Base-by-base conservation (phyloP, 129 eudicot species). In the Helichrysum umbraculigerum region DNA sequence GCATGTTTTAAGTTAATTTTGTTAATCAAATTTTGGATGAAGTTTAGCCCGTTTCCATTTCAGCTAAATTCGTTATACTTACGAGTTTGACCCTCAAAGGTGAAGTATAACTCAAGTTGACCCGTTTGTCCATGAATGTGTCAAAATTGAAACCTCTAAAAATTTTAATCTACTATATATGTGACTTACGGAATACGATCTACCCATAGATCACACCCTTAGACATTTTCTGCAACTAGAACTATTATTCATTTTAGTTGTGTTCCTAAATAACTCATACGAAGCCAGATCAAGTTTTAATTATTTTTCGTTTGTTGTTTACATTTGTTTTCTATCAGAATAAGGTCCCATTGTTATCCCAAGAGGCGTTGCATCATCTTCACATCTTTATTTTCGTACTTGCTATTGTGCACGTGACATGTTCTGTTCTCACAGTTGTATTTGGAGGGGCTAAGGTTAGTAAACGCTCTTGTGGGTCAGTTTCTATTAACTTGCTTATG, bases 311-410 rank as follows among this genome's bases (percentile, higher is more conserved):
- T 60, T 16, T 25, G 6, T 59, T 44, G 20, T 51, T 62, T 60
- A 69, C 30, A 16, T n/a, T 52, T 20, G 0, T 63, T 61, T 17
- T 12, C 47, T 42, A 78, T 52, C 92, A 94, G 98, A 52, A 80
- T 75, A 84, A 88, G 80, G 97, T 91, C 59, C 98, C 97, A 19
- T 47, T 91, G 69, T 63, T 94, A 77, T 89, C 97, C 6, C 75
- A 83, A 3, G 97, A 91, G 81, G 93, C 87, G 42, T 47, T 91
- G 73, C 98, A 94, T 87, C 97, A 94, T 87, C 92, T 94, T 21
- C 98, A 94, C 76, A 90, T 93, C 79, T 93, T 93, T 83, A 93
- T 93, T 75, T 93, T 93, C 79, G 89, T 93, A 59, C 88, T 94
- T 66, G 98, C 98, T 22, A 70, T 94, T 74, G 98, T 94, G 71